These are phyloP conservation scores for Euphorbia lathyris DNA, from an alignment of 345 rosid genomes.

Conservation along the genomic window DNA sequence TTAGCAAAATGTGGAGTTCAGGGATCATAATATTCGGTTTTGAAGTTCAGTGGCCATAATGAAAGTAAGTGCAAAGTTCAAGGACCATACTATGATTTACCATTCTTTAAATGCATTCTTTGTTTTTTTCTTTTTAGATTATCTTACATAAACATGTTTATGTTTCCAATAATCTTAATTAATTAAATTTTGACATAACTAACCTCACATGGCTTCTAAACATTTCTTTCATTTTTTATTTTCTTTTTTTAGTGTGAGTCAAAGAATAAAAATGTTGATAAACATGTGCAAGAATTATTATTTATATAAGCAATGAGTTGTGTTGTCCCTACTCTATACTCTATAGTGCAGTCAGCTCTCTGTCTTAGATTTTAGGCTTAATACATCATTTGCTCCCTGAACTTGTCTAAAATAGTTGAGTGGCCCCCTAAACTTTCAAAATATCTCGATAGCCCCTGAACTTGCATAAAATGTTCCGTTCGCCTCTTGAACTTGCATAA, in stretches of 20 bases:
- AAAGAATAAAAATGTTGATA: slow-evolving; percentile 13
- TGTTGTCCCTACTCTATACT: slow-evolving; percentile 6
- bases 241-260: slow-evolving; percentile 11
- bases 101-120: slow-evolving; percentile 10
- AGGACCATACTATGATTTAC: too few relatives aligned
- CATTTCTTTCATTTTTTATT: not conserved
- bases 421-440: too few relatives aligned
- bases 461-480: too few relatives aligned
- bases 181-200: slow-evolving; percentile 7
- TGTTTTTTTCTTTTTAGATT: slow-evolving; percentile 13
- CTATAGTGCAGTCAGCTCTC: slow-evolving; percentile 5
- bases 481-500: too few relatives aligned
- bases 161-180: slow-evolving; percentile 9
- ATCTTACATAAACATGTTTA: not conserved
- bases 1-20: too few relatives aligned
- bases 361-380: too few relatives aligned
- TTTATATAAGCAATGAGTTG: slow-evolving; percentile 27
- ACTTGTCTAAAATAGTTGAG: too few relatives aligned
- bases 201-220: slow-evolving; percentile 5
- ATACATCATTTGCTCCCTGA: too few relatives aligned
- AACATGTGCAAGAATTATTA: slow-evolving; percentile 33
- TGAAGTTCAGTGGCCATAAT: too few relatives aligned
- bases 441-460: too few relatives aligned
- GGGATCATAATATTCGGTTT: too few relatives aligned
- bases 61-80: too few relatives aligned